These are phyloP conservation scores for Crinitomyces ghanaensis DNA, from an alignment of 805 yeast species.

Conservation along the genomic window DNA sequence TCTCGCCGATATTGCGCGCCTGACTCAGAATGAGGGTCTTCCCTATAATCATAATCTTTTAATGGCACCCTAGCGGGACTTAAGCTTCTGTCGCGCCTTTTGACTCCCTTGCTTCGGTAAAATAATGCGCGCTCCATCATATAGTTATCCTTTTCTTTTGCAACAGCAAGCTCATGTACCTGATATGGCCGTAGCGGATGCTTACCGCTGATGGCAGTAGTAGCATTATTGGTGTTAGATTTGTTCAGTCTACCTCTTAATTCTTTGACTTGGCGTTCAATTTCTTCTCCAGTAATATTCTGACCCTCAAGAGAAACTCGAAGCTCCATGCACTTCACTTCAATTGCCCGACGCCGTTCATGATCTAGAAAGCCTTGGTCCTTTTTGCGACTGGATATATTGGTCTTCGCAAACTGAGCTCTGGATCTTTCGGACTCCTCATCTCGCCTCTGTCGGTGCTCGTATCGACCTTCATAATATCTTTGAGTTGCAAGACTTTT, in stretches of 20 bases:
- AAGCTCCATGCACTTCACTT: constrained; percentile 20
- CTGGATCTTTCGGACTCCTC: constrained; percentile 5
- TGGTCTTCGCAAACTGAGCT: constrained; percentile 7
- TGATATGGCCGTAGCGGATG: constrained; percentile 7
- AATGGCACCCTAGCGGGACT: too few species aligned
- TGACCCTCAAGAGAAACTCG: constrained; percentile 20
- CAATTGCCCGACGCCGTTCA: constrained; percentile 20
- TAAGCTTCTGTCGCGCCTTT: too few species aligned
- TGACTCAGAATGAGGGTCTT: too few species aligned
- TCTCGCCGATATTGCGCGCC: too few species aligned
- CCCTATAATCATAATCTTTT: too few species aligned
- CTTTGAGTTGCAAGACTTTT: constrained; percentile 14
- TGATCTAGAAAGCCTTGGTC: constrained; percentile 21
- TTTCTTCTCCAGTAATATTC: constrained; percentile 14
- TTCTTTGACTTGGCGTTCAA: constrained; percentile 13
- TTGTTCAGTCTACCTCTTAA: constrained; percentile 13
- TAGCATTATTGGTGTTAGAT: not conserved
- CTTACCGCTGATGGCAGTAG: not conserved
- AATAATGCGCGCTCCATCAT: constrained; percentile 11
- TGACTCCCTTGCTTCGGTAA: too few species aligned
- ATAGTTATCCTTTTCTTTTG: constrained; percentile 13
- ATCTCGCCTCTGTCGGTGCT: constrained; percentile 11
- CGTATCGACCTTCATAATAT: constrained; percentile 14
- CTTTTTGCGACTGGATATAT: constrained; percentile 12
- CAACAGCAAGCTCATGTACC: constrained; percentile 13